phyloP scores from a whole-genome alignment of 805 yeast genomes.

The Blastobotrys attinorum region DNA sequence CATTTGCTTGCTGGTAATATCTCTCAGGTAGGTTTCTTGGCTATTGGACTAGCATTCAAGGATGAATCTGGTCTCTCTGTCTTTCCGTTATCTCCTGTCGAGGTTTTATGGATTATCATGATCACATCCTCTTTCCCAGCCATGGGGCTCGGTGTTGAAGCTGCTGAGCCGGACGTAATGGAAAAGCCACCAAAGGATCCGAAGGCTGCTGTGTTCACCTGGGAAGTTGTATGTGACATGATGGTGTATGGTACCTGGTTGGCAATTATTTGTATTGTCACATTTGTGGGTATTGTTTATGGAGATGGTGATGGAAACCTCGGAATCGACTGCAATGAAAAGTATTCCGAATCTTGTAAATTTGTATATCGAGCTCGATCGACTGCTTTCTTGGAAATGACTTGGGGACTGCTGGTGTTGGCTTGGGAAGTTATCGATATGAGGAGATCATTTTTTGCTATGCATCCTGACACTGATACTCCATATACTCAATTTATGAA shows the following conservation, averaged over 20 bases:
- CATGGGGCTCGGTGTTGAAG: conserved; percentile 70
- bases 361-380: conserved; percentile 70
- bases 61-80: conserved; percentile 61
- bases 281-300: conserved; percentile 60
- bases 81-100: conserved; percentile 74
- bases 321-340: conserved; percentile 56
- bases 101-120: conserved; percentile 72
- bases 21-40: conserved; percentile 57
- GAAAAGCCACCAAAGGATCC: conserved; percentile 54
- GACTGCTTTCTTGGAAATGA: conserved; percentile 69
- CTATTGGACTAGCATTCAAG: conserved; percentile 67
- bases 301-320: conserved; percentile 58
- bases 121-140: conserved; percentile 78
- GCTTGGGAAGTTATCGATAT: conserved; percentile 82
- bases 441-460: conserved; percentile 59
- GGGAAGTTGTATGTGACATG: conserved; percentile 64
- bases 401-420: conserved; percentile 74
- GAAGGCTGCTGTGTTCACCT: conserved; percentile 49
- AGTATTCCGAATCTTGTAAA: conserved; percentile 40
- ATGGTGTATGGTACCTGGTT: conserved; percentile 63
- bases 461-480: conserved; percentile 58
- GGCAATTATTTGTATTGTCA: conserved; percentile 61
- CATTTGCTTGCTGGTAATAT: conserved; percentile 68
- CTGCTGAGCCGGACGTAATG: conserved; percentile 57
- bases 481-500: conserved; percentile 52